Base-by-base conservation (phyloP, 2,329 filamentous ascomycete species). In the Hypomyces rosellus region DNA sequence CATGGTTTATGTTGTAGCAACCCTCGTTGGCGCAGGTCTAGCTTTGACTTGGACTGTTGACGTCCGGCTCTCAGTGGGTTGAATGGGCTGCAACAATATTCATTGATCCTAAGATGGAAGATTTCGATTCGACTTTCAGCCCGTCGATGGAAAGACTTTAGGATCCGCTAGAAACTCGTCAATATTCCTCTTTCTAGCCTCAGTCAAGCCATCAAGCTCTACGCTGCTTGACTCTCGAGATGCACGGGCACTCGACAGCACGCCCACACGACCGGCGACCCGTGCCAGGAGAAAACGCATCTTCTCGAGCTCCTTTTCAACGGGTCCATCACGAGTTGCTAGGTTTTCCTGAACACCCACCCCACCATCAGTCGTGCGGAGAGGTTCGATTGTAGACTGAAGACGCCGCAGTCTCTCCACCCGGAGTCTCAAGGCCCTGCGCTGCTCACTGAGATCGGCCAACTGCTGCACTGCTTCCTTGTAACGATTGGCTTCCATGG, bases 241-340 rank as follows among this genome's bases (percentile, higher is more conserved):
- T 15, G 54, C 51, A 36, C 49, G 36, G 12, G 53, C 34, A 22
- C 60, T 60, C 6, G 67, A 63, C 14, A 77, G 51, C 50, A 63
- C 61, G 12, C 65, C 69, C 1, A 85, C 69, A 16, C 78, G 73
- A 2, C 75, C 78, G 4, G 75, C 74, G 0, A 86, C 81, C 22
- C 82, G 73, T 1, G 76, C 75, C 49, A 85, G 71, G 54, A 89
- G 65, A 56, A 83, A 72, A 34, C 82, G 76, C 76, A 85, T 87
- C 54, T 76, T 77, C 63, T 83, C 78, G 49, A 89, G 69, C 66
- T 89, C 85, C 48, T 70, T 71, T 61, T 85, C 84, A 9, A 89
- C 65, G 44, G 82, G 76, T 1, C 83, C 81, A 61, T 85, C 78
- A 33, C 78, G 77, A 46, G 81, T 84, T 1, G 86, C 74, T 3